Evolutionary conservation across 225 moss, liverwort and hornwort species (phyloP).

Genomic region (Rhytidiadelphus loreus): DNA sequence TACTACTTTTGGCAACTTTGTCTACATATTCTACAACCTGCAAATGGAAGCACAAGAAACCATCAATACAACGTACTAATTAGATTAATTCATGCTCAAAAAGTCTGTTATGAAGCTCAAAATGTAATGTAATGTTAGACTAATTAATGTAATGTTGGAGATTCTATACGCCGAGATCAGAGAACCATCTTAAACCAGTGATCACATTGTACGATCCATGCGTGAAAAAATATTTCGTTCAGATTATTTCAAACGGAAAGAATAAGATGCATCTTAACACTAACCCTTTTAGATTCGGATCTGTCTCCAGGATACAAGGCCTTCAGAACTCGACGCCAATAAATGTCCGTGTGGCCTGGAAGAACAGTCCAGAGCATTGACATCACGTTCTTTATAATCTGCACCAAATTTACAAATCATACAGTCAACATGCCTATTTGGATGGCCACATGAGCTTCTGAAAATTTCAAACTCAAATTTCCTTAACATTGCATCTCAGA

Average conservation of each 20-base stretch:
- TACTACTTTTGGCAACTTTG: slow-evolving; percentile 60
- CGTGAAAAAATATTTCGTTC: neutral
- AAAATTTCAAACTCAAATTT: neutral
- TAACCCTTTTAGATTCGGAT: slow-evolving; percentile 65
- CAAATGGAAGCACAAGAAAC: neutral
- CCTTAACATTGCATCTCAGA: neutral
- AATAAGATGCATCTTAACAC: neutral
- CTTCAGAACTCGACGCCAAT: slow-evolving; percentile 65
- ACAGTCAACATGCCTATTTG: neutral
- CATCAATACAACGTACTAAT: neutral
- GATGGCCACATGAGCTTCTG: neutral
- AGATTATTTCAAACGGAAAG: neutral
- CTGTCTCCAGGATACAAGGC: slow-evolving; percentile 69
- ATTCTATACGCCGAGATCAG: neutral
- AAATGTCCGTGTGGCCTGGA: slow-evolving; percentile 64
- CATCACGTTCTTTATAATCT: slow-evolving; percentile 75
- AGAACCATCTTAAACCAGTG: neutral
- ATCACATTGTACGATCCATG: neutral
- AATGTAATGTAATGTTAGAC: neutral
- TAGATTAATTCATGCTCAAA: neutral
- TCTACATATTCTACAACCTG: slow-evolving; percentile 84
- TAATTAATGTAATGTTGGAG: neutral
- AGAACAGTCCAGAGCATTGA: slow-evolving; percentile 70
- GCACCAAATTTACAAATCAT: slow-evolving; percentile 1
- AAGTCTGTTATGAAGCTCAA: neutral